A percentile compares a stretch with the other conserved stretches of the same genome.
These are phyloP conservation scores for Rhodotorula kratochvilovae DNA, from an alignment of 768 basidiomycete genomes.

Conservation along the genomic window DNA sequence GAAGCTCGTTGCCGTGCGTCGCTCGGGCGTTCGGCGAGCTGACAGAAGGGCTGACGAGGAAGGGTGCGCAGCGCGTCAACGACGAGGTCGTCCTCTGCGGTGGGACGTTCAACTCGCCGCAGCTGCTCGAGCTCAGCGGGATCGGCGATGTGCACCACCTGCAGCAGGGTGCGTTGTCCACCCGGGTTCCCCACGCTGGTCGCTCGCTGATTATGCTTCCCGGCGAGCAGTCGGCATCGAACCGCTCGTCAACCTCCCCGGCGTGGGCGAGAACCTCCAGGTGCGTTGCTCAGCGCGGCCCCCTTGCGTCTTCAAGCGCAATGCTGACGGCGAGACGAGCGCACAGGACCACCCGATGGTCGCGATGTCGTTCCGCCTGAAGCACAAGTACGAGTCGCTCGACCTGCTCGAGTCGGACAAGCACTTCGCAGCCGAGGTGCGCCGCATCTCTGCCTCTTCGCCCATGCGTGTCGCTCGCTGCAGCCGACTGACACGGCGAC, in stretches of 20 bases:
- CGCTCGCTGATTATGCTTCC: not conserved
- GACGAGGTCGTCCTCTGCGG: slow-evolving; percentile 43
- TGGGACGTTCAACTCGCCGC: slow-evolving; percentile 25
- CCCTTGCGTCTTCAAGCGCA: too few relatives aligned
- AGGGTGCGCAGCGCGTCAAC: not conserved
- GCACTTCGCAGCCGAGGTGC: not conserved
- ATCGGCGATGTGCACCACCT: slow-evolving; percentile 20
- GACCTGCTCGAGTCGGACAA: slow-evolving; percentile 18
- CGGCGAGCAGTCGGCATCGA: slow-evolving; percentile 40
- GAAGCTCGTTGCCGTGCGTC: slow-evolving; percentile 3
- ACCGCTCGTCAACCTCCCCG: slow-evolving; percentile 49
- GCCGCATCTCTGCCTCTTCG: not conserved
- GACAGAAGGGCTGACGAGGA: not conserved
- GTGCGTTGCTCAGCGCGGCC: slow-evolving; percentile 3
- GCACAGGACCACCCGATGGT: slow-evolving; percentile 42
- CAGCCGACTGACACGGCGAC: not conserved
- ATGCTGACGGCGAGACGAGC: too few relatives aligned
- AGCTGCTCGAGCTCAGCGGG: slow-evolving; percentile 35
- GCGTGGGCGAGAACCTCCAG: slow-evolving; percentile 52
- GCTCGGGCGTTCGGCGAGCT: too few relatives aligned
- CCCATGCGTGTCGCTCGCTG: too few relatives aligned
- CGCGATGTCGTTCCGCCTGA: slow-evolving; percentile 25
- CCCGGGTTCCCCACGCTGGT: not conserved
- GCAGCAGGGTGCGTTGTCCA: not conserved
- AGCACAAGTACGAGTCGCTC: slow-evolving; percentile 10